These are phyloP conservation scores for Boletus huronensis DNA, from an alignment of 768 basidiomycete species.

Conservation along the genomic window DNA sequence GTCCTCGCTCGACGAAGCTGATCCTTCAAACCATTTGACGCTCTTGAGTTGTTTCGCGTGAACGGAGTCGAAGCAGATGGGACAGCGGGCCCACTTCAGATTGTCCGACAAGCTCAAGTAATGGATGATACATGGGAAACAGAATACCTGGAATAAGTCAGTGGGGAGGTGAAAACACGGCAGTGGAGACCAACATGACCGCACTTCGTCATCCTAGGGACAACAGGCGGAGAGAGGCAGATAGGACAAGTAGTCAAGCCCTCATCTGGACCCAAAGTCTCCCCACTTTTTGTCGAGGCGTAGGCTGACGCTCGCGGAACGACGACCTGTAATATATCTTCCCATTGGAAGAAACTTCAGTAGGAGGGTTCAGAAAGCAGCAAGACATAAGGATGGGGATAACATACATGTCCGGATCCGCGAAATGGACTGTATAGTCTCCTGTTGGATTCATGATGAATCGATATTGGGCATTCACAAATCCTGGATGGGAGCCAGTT, in stretches of 20 bases:
- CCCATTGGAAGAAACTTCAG: conserved; percentile 89
- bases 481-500: conserved; percentile 52
- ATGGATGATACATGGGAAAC: conserved; percentile 91
- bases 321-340: conserved; percentile 92
- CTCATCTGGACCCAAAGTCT: conserved; percentile 45
- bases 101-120: conserved; percentile 82
- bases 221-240: conserved; percentile 86
- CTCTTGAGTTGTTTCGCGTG: conserved; percentile 87
- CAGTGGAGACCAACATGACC: conserved; percentile 74
- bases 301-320: conserved; percentile 81
- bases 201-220: conserved; percentile 94
- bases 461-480: conserved; percentile 93
- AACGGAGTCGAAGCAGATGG: conserved; percentile 94
- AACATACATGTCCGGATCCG: conserved; percentile 93
- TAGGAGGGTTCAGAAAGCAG: not conserved
- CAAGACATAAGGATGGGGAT: not conserved
- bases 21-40: conserved; percentile 84
- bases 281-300: conserved; percentile 55
- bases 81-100: conserved; percentile 86
- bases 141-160: conserved; percentile 67
- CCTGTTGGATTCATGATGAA: conserved; percentile 93
- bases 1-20: conserved; percentile 32
- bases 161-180: not conserved
- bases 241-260: conserved; percentile 86
- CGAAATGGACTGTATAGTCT: conserved; percentile 93